Percentiles rank a stretch among this genome's conserved stretches.
Conservation (phyloP, 2,329 filamentous ascomycete genomes). For the Fusarium avenaceum region DNA sequence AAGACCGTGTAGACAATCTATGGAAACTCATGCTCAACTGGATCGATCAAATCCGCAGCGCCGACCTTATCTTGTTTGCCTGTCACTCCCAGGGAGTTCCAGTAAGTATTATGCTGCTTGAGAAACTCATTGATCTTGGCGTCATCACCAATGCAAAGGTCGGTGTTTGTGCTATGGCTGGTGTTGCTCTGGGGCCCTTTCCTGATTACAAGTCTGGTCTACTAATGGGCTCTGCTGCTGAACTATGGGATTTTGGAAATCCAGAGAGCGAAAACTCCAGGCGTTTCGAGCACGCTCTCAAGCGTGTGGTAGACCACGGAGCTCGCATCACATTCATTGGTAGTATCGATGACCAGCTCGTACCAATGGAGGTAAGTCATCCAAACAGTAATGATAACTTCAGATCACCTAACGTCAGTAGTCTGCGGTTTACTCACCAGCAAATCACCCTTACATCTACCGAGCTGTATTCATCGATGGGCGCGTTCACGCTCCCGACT, state of each 20-base stretch:
- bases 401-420: constrained; percentile 51
- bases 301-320: constrained; percentile 80
- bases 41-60: constrained; percentile 88
- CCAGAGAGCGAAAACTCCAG: constrained; percentile 85
- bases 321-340: constrained; percentile 89
- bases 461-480: constrained; percentile 97
- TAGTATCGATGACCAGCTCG: constrained; percentile 96
- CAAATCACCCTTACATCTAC: constrained; percentile 92
- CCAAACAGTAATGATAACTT: not conserved
- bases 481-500: constrained; percentile 90
- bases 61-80: constrained; percentile 91
- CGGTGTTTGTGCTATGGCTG: constrained; percentile 90
- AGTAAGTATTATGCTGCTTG: constrained; percentile 90
- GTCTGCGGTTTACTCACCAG: constrained; percentile 89
- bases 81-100: constrained; percentile 97
- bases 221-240: constrained; percentile 89
- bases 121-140: constrained; percentile 91
- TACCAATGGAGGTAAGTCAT: constrained; percentile 82
- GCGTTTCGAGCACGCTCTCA: constrained; percentile 82
- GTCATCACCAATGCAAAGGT: constrained; percentile 82
- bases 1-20: constrained; percentile 88
- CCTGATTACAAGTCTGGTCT: constrained; percentile 91
- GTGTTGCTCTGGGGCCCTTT: constrained; percentile 93
- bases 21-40: constrained; percentile 97
- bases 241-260: constrained; percentile 93